Percentiles rank a stretch among this genome's conserved stretches.
These are phyloP conservation scores for Gymnopilus junonius DNA, from an alignment of 768 basidiomycete genomes.

Conservation along the genomic window DNA sequence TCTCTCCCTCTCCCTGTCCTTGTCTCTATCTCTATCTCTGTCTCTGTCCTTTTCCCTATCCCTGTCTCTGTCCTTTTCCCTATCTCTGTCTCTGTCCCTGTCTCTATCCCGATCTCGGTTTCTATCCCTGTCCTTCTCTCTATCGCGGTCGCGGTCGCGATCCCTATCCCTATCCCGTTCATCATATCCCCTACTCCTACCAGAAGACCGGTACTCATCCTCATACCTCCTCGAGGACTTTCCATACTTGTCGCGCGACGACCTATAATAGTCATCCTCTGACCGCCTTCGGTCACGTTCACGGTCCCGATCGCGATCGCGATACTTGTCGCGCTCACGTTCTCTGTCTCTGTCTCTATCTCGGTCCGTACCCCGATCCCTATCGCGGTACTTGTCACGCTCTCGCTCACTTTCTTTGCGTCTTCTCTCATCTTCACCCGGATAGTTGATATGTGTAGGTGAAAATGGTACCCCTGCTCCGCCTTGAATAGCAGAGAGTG, in stretches of 20 bases:
- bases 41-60: constrained; percentile 18
- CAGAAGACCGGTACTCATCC: constrained; percentile 23
- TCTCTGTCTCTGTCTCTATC: constrained; percentile 23
- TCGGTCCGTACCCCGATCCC: constrained; percentile 18
- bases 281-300: constrained; percentile 10
- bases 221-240: constrained; percentile 22
- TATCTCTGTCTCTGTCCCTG: constrained; percentile 15
- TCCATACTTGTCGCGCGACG: constrained; percentile 22
- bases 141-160: constrained; percentile 21
- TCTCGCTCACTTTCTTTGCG: constrained; percentile 17
- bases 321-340: constrained; percentile 21
- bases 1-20: constrained; percentile 20
- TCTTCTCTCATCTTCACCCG: constrained; percentile 10
- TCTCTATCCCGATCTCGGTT: constrained; percentile 21
- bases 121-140: constrained; percentile 17
- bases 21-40: constrained; percentile 16
- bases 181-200: constrained; percentile 17
- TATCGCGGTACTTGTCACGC: constrained; percentile 18
- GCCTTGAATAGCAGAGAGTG: constrained; percentile 21
- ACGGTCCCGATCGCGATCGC: constrained; percentile 23
- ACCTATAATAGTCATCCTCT: constrained; percentile 17
- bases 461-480: constrained; percentile 21
- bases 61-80: constrained; percentile 16
- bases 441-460: constrained; percentile 23
- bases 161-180: constrained; percentile 21